phyloP scores from a whole-genome alignment of 2,329 filamentous ascomycete species.

The Madurella mycetomatis region DNA sequence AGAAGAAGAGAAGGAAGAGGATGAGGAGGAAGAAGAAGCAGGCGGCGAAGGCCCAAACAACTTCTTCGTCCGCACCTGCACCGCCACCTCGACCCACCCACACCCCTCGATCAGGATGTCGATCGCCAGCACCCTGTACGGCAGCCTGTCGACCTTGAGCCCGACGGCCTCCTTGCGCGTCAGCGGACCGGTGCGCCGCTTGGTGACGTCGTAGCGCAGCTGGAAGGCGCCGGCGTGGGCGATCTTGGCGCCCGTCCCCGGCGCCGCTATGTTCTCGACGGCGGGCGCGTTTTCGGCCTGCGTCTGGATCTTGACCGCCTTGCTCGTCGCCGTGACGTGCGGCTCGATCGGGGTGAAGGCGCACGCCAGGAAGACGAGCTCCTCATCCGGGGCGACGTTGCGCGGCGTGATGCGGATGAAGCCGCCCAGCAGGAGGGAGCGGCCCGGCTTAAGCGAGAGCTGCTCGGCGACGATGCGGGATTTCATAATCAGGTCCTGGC shows the following conservation, averaged over 20 bases:
- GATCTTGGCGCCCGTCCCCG: slow-evolving; percentile 55
- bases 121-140: slow-evolving; percentile 72
- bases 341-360: slow-evolving; percentile 75
- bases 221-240: slow-evolving; percentile 69
- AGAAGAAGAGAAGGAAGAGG: no score
- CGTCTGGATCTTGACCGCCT: slow-evolving; percentile 69
- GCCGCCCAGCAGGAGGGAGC: slow-evolving; percentile 80
- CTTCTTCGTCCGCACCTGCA: slow-evolving; percentile 66
- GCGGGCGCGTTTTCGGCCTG: slow-evolving; percentile 54
- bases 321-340: slow-evolving; percentile 75
- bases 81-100: slow-evolving; percentile 86
- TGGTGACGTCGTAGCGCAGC: slow-evolving; percentile 80
- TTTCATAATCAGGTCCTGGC: slow-evolving; percentile 71
- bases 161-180: slow-evolving; percentile 59
- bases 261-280: slow-evolving; percentile 59
- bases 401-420: slow-evolving; percentile 82
- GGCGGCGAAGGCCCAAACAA: slow-evolving; percentile 28
- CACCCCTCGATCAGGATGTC: slow-evolving; percentile 90
- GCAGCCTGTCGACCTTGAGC: slow-evolving; percentile 62
- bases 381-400: slow-evolving; percentile 51
- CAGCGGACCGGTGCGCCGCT: slow-evolving; percentile 67
- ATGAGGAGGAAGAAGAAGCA: background rate
- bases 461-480: slow-evolving; percentile 70
- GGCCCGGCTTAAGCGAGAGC: slow-evolving; percentile 64
- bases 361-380: slow-evolving; percentile 68